Base-by-base conservation (phyloP, 2,329 filamentous ascomycete genomes). In the Talaromyces sp. region DNA sequence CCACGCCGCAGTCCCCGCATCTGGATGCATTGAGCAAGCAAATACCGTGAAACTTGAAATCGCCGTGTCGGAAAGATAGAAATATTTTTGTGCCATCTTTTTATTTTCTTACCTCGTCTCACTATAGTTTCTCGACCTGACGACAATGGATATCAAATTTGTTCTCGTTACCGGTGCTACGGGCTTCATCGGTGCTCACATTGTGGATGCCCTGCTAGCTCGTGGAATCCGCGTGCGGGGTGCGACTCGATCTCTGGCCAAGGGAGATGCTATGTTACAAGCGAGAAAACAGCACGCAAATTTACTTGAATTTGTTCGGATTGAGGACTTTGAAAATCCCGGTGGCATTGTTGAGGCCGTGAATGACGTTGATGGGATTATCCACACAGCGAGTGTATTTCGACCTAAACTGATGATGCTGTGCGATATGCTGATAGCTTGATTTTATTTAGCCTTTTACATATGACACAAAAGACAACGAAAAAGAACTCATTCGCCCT, bases 101-200 rank as follows among this genome's bases (percentile, higher is more conserved):
- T 19, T 5, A 19, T 21, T 19, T 7, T 21, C 27, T 13, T 26
- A 54, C 11, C 4, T 11, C 10, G 27, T 32, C 29, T 7, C 19
- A 32, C 13, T 10, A 54, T 14, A n/a, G 4, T 26, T 14, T 31
- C 52, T 54, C 19, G 19, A 21, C 10, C 7, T 13, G 26, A 35
- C 17, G n/a, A 26, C 52, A 19, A 59, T 55, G 41, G 29, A 51
- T 59, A 17, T 56, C 29, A 54, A 59, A 11, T 54, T 53, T 32
- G 63, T 68, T 41, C 64, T 69, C 29, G 63, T 69, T 35, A 69
- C 68, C 1, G 69, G 69, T 10, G 67, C 64, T 5, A 68, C 69
- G 13, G 69, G 70, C 35, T 68, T 68, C 60, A 66, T 71, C 19
- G 70, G 69, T n/a, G 69, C 67, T 21, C 65, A 70, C 21, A 66